phyloP scores from a whole-genome alignment of 495 filamentous ascomycete species.

The Rhypophila decipiens region DNA sequence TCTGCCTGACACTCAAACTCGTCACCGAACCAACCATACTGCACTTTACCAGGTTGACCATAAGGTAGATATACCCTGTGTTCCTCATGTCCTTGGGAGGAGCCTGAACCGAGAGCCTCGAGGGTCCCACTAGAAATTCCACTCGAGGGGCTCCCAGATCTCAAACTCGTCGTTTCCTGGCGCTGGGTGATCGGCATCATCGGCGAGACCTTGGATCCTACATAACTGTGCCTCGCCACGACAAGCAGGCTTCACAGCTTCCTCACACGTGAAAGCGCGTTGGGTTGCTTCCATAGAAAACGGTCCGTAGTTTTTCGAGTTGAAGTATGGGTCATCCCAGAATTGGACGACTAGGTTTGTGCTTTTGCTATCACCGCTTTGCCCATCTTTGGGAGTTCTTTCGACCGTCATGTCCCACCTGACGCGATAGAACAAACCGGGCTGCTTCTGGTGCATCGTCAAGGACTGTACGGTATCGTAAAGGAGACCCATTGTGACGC shows the following conservation, averaged over 20 bases:
- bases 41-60: too few relatives aligned
- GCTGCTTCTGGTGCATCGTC: background rate
- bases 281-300: conserved; percentile 1
- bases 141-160: conserved; percentile 1
- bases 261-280: background rate
- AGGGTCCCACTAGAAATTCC: too few relatives aligned
- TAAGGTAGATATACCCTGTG: too few relatives aligned
- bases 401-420: background rate
- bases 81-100: too few relatives aligned
- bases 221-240: background rate
- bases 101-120: too few relatives aligned
- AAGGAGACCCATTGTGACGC: conserved; percentile 1
- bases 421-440: conserved; percentile 1
- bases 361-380: background rate
- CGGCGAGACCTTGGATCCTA: conserved; percentile 1
- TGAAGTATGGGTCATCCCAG: conserved; percentile 1
- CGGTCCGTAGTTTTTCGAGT: background rate
- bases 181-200: background rate
- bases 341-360: conserved; percentile 1
- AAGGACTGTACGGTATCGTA: conserved; percentile 1
- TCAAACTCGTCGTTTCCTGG: conserved; percentile 1
- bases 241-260: background rate
- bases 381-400: background rate
- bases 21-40: too few relatives aligned
- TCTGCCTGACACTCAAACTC: too few relatives aligned